These are phyloP conservation scores for Spergularia marina DNA, from an alignment of 148 eudicot species.

Conservation along the genomic window DNA sequence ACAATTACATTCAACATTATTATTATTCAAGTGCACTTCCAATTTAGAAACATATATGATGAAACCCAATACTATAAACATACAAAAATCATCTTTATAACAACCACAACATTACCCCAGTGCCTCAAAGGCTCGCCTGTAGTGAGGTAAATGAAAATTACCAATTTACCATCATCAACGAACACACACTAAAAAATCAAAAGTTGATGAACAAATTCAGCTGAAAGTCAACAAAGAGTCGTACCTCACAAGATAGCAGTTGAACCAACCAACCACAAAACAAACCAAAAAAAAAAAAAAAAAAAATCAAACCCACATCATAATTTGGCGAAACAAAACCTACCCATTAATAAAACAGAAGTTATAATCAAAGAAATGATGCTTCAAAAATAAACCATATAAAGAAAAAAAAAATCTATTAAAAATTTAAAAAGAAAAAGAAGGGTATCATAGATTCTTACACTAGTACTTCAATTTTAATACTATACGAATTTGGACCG, in stretches of 20 bases:
- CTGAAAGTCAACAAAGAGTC: slow-evolving; percentile 3
- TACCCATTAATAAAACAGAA: neutral
- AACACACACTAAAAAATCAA: neutral
- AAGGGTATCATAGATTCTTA: too few species aligned
- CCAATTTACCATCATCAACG: neutral
- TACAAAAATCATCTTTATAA: neutral
- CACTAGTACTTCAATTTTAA: too few species aligned
- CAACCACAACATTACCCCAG: too few species aligned
- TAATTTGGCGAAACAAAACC: slow-evolving; percentile 4
- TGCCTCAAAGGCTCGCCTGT: too few species aligned
- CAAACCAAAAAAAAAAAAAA: neutral
- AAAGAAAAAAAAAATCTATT: neutral
- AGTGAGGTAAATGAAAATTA: too few species aligned
- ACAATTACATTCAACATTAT: neutral
- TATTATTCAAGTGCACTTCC: too few species aligned
- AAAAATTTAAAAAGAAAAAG: neutral
- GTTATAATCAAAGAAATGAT: neutral
- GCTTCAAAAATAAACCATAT: neutral
- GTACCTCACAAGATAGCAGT: neutral
- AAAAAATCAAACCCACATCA: slow-evolving; percentile 6
- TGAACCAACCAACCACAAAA: slow-evolving; percentile 7
- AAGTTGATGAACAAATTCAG: neutral
- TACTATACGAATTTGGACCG: neutral
- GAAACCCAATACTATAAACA: neutral
- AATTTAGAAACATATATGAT: too few species aligned